Percentiles rank a stretch among this genome's conserved stretches.
phyloP scores from a whole-genome alignment of 495 filamentous ascomycete genomes.

The Aspergillus sclerotioniger region DNA sequence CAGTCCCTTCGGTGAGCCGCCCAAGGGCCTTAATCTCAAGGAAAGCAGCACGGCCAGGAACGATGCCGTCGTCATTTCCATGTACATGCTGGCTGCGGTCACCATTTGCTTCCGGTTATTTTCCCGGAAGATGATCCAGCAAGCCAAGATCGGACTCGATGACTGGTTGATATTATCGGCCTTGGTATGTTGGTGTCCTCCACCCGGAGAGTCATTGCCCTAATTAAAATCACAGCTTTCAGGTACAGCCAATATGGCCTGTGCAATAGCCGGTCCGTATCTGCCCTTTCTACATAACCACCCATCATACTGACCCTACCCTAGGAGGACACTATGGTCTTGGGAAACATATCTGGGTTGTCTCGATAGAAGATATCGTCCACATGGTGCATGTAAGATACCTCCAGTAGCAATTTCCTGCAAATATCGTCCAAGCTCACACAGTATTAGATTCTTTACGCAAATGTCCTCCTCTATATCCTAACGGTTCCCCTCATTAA shows the following conservation, averaged over 20 bases:
- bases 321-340: background rate
- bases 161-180: constrained; percentile 14
- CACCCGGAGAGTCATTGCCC: background rate
- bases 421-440: background rate
- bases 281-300: too few species aligned
- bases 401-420: background rate
- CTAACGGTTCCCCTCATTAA: constrained; percentile 17
- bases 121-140: background rate
- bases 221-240: background rate
- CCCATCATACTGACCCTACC: background rate
- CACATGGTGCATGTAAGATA: constrained; percentile 9
- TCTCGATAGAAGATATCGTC: constrained; percentile 10
- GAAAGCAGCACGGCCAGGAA: background rate
- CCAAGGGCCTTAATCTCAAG: background rate
- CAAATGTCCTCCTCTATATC: constrained; percentile 17
- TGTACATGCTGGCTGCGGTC: background rate
- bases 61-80: background rate
- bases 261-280: background rate
- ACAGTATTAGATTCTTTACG: constrained; percentile 6
- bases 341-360: background rate
- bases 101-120: background rate
- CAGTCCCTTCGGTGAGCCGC: background rate
- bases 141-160: constrained; percentile 8
- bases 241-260: constrained; percentile 1
- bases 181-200: constrained; percentile 6